These are phyloP conservation scores for Podospora bellae-mahoneyi DNA, from an alignment of 495 filamentous ascomycete species.

Conservation along the genomic window DNA sequence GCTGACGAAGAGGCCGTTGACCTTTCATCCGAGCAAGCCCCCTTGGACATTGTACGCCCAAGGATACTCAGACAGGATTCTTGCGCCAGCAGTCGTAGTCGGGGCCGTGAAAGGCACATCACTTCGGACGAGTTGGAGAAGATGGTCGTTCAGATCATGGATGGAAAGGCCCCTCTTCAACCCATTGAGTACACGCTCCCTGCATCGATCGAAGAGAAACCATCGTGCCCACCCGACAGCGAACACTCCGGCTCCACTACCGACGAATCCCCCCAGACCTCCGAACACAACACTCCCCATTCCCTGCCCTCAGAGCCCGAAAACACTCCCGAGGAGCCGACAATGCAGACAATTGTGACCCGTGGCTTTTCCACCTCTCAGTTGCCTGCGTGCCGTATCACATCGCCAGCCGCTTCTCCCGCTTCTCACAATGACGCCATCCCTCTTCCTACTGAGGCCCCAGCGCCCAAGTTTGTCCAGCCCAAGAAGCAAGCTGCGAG, in stretches of 20 bases:
- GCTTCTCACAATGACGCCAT: conserved; percentile 30
- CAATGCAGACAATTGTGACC: conserved; percentile 61
- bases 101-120: conserved; percentile 83
- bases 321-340: conserved; percentile 27
- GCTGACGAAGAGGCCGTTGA: conserved; percentile 74
- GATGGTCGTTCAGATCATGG: conserved; percentile 80
- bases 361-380: conserved; percentile 83
- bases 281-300: conserved; percentile 29
- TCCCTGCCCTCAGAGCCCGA: conserved; percentile 13
- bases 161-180: conserved; percentile 67
- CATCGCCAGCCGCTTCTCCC: conserved; percentile 24
- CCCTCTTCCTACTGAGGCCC: conserved; percentile 44
- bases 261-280: conserved; percentile 33
- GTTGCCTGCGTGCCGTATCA: conserved; percentile 57
- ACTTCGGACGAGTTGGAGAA: conserved; percentile 82
- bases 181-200: conserved; percentile 43
- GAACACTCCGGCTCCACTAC: conserved; percentile 39
- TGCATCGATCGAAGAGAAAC: conserved; percentile 14
- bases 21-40: conserved; percentile 55
- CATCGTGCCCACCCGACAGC: conserved; percentile 29
- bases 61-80: conserved; percentile 56
- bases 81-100: conserved; percentile 55
- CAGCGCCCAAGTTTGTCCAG: conserved; percentile 48
- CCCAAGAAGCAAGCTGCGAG: conserved; percentile 48
- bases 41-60: conserved; percentile 56